phyloP scores from a whole-genome alignment of 768 basidiomycete genomes.

The Mycena capillaripes region DNA sequence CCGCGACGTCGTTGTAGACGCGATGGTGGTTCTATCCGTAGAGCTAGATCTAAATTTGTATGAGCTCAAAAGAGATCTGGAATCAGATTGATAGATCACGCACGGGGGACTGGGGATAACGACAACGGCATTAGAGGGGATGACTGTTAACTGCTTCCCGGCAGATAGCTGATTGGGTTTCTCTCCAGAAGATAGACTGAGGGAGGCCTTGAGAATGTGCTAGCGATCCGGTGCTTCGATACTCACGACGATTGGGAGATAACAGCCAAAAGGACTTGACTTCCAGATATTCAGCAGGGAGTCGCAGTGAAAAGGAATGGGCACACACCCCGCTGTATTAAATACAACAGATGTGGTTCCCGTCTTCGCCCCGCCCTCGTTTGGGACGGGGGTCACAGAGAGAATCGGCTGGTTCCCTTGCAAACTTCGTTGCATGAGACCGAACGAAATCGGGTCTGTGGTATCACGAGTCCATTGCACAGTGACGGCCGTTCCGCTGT shows the following conservation, averaged over 20 bases:
- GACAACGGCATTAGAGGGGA: not conserved
- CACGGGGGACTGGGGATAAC: not conserved
- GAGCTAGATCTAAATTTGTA: not conserved
- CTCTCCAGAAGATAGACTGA: constrained; percentile 11
- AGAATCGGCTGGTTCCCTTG: constrained; percentile 6
- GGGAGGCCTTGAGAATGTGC: not conserved
- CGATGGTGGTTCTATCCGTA: not conserved
- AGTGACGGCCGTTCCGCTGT: not conserved
- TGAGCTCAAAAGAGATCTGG: not conserved
- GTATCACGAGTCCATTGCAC: constrained; percentile 21
- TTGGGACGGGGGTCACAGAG: constrained; percentile 14
- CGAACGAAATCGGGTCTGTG: constrained; percentile 23
- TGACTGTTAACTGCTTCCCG: constrained; percentile 22
- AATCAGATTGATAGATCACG: not conserved
- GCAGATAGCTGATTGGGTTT: constrained; percentile 24
- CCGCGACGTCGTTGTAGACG: not conserved
- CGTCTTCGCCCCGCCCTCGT: not conserved
- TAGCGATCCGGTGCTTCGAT: not conserved
- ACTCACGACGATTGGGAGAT: constrained; percentile 21
- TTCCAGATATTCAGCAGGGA: not conserved
- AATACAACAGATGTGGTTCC: constrained; percentile 4
- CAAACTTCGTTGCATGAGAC: constrained; percentile 29
- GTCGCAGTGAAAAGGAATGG: not conserved
- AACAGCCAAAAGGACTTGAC: constrained; percentile 20
- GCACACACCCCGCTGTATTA: constrained; percentile 14